A percentile compares a stretch with the other conserved stretches of the same genome.
Evolutionary conservation across 2,329 filamentous ascomycete genomes (phyloP).

Genomic region (Fusarium equiseti): DNA sequence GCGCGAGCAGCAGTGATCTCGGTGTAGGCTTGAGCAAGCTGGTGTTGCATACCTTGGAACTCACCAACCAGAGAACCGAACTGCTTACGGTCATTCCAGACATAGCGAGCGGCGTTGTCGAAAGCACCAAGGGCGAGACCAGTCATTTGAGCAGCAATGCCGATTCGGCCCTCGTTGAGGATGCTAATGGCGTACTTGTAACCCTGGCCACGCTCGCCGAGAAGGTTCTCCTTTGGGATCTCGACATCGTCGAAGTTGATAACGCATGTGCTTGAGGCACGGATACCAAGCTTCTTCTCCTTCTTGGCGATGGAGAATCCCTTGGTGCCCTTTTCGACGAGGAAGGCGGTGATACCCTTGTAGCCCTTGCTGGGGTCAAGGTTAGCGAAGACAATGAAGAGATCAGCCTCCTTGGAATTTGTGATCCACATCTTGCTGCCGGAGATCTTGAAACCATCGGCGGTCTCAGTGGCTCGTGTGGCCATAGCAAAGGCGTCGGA

Average conservation of each 20-base stretch:
- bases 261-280: slow-evolving; percentile 94
- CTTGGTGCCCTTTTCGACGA: slow-evolving; percentile 88
- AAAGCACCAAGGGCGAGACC: slow-evolving; percentile 93
- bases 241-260: slow-evolving; percentile 97
- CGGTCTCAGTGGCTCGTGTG: slow-evolving; percentile 88
- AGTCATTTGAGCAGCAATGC: slow-evolving; percentile 99
- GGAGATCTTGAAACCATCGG: slow-evolving; percentile 85
- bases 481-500: slow-evolving; percentile 96
- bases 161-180: slow-evolving; percentile 96
- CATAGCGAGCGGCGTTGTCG: slow-evolving; percentile 92
- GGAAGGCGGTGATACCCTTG: slow-evolving; percentile 95
- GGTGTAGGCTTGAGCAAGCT: slow-evolving; percentile 94
- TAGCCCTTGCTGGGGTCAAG: slow-evolving; percentile 92
- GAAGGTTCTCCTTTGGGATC: slow-evolving; percentile 86
- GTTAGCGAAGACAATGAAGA: slow-evolving; percentile 99
- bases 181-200: slow-evolving; percentile 98
- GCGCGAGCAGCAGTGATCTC: slow-evolving; percentile 93
- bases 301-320: slow-evolving; percentile 98
- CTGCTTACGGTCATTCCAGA: slow-evolving; percentile 98
- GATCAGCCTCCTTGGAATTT: slow-evolving; percentile 90
- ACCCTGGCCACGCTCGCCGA: slow-evolving; percentile 89
- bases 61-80: slow-evolving; percentile 94
- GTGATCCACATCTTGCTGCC: slow-evolving; percentile 99
- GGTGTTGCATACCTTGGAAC: slow-evolving; percentile 99
- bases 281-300: slow-evolving; percentile 99